Percentiles rank a stretch among this genome's conserved stretches.
These are phyloP conservation scores for Globisporangium lucens DNA, from an alignment of 352 stramenopile genomes.

Conservation along the genomic window DNA sequence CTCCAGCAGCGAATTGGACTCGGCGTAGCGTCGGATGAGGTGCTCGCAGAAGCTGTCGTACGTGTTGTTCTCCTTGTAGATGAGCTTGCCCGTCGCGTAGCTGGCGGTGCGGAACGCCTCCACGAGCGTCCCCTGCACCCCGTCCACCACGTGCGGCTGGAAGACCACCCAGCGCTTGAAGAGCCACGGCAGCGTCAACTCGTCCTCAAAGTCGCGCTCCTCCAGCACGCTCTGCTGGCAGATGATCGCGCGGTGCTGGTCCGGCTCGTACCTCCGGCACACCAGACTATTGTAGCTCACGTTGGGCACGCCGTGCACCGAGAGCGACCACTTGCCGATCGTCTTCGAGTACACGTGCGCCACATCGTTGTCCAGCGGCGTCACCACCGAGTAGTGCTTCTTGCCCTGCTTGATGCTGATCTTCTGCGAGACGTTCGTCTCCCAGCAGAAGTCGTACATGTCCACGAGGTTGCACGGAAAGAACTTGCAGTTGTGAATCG, in stretches of 20 bases:
- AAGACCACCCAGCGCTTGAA: conserved; percentile 90
- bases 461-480: conserved; percentile 75
- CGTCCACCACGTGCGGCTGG: conserved; percentile 60
- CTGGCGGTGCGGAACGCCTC: conserved; percentile 82
- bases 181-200: conserved; percentile 77
- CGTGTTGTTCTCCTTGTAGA: conserved; percentile 89
- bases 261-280: conserved; percentile 48
- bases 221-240: conserved; percentile 84
- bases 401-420: conserved; percentile 76
- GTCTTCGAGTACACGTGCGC: conserved; percentile 84
- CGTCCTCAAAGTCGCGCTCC: conserved; percentile 79
- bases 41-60: conserved; percentile 90
- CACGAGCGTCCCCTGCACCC: conserved; percentile 72
- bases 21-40: conserved; percentile 81
- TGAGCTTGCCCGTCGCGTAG: conserved; percentile 76
- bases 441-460: conserved; percentile 86
- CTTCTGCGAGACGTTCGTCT: conserved; percentile 77
- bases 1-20: conserved; percentile 81
- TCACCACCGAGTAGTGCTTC: conserved; percentile 82
- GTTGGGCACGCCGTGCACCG: conserved; percentile 78
- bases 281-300: conserved; percentile 87
- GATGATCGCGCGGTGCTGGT: conserved; percentile 68
- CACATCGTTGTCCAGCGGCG: conserved; percentile 63
- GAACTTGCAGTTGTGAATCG: conserved; percentile 87
- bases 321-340: conserved; percentile 80